Conservation (phyloP, 768 basidiomycete genomes). For the Saitozyma podzolica region DNA sequence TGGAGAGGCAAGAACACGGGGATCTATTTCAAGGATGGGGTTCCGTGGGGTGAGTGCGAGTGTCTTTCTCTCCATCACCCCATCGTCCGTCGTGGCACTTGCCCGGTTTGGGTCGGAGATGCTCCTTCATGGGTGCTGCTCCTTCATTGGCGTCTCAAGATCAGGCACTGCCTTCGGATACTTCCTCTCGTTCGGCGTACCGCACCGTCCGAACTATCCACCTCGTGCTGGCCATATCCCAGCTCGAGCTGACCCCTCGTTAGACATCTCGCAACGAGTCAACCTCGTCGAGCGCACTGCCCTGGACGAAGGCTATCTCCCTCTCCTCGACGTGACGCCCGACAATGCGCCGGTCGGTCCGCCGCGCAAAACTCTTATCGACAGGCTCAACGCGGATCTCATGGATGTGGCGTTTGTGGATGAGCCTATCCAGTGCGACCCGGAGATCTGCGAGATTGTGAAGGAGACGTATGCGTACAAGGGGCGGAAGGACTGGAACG, state of each 20-base stretch:
- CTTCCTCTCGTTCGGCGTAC: too few species aligned
- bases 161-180: too few species aligned
- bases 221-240: constrained; percentile 1
- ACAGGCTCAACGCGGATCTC: constrained; percentile 32
- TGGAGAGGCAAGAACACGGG: constrained; percentile 51
- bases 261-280: constrained; percentile 47
- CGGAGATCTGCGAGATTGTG: constrained; percentile 24
- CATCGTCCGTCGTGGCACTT: not conserved
- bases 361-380: constrained; percentile 18
- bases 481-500: constrained; percentile 29
- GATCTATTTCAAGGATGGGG: constrained; percentile 39
- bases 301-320: constrained; percentile 22
- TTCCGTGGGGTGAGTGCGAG: constrained; percentile 42
- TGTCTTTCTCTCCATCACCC: not conserved
- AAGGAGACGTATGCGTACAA: constrained; percentile 30
- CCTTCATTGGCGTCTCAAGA: too few species aligned
- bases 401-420: constrained; percentile 48
- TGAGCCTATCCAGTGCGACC: constrained; percentile 45
- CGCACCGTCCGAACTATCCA: too few species aligned
- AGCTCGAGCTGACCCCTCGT: too few species aligned
- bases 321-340: constrained; percentile 26
- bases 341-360: constrained; percentile 26
- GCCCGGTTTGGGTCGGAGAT: too few species aligned
- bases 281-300: constrained; percentile 38
- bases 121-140: too few species aligned